Evolutionary conservation across 2,329 filamentous ascomycete genomes (phyloP).

Genomic region (Trichoderma afroharzianum): DNA sequence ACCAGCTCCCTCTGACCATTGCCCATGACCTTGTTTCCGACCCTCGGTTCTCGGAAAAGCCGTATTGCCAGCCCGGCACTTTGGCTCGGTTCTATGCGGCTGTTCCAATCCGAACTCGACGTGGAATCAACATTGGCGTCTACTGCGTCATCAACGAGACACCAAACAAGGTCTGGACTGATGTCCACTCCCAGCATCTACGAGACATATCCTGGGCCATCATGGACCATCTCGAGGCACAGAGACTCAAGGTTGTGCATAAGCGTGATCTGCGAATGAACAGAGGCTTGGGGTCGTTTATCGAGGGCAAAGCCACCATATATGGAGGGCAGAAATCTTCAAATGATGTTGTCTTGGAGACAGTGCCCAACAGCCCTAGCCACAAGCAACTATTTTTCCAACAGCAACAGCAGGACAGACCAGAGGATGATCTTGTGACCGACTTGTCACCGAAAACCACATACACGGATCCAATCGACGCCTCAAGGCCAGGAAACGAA

Average conservation of each 20-base stretch:
- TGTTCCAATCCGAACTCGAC: constrained; percentile 38
- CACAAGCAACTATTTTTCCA: constrained; percentile 17
- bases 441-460: neutral
- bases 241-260: constrained; percentile 26
- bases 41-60: constrained; percentile 27
- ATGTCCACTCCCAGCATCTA: constrained; percentile 26
- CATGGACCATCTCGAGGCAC: constrained; percentile 36
- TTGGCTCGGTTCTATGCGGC: constrained; percentile 38
- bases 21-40: constrained; percentile 34
- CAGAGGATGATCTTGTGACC: neutral
- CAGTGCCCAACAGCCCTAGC: constrained; percentile 21
- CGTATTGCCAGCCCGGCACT: constrained; percentile 23
- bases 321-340: constrained; percentile 24
- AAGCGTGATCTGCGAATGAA: constrained; percentile 36
- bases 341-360: constrained; percentile 7
- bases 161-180: constrained; percentile 23
- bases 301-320: constrained; percentile 33
- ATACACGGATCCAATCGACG: neutral
- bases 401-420: neutral
- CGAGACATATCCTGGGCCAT: constrained; percentile 30
- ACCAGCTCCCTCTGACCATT: constrained; percentile 31
- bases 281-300: constrained; percentile 34
- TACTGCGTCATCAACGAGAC: constrained; percentile 31
- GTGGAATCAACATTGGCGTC: constrained; percentile 42
- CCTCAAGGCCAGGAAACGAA: neutral